Evolutionary conservation across 176 grass and related monocot species (phyloP).

Genomic region (Pontederia paniculata): DNA sequence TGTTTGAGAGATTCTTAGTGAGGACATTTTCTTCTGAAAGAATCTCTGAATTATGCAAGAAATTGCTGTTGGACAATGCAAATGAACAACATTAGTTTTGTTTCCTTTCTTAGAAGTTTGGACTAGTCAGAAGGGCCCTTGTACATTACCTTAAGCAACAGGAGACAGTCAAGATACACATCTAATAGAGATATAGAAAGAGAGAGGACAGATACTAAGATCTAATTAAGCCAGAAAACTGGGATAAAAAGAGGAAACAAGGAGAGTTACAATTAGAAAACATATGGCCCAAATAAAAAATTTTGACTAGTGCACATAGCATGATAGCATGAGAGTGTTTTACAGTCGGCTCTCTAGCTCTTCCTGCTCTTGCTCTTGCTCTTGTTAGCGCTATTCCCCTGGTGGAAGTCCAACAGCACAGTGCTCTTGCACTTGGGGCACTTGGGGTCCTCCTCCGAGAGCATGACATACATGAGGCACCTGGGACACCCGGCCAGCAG

Average conservation of each 20-base stretch:
- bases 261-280: no score
- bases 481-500: slow-evolving; percentile 54
- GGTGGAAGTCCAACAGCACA: slow-evolving; percentile 42
- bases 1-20: no score
- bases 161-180: neutral
- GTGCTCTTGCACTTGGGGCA: slow-evolving; percentile 66
- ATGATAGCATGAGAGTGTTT: neutral
- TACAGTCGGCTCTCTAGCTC: neutral
- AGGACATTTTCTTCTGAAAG: no score
- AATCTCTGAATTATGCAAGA: no score
- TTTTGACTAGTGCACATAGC: neutral
- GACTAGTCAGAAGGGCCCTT: neutral
- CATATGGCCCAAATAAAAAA: neutral
- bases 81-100: neutral
- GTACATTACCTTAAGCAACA: slow-evolving; percentile 5
- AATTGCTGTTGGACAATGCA: no score
- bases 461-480: slow-evolving; percentile 82
- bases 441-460: slow-evolving; percentile 39
- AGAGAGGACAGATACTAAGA: neutral
- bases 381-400: neutral
- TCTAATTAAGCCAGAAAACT: no score
- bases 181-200: neutral
- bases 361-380: slow-evolving; percentile 10
- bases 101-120: neutral
- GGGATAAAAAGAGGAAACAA: no score